These are phyloP conservation scores for Parachaetomium inaequale DNA, from an alignment of 495 filamentous ascomycete species.

Conservation along the genomic window DNA sequence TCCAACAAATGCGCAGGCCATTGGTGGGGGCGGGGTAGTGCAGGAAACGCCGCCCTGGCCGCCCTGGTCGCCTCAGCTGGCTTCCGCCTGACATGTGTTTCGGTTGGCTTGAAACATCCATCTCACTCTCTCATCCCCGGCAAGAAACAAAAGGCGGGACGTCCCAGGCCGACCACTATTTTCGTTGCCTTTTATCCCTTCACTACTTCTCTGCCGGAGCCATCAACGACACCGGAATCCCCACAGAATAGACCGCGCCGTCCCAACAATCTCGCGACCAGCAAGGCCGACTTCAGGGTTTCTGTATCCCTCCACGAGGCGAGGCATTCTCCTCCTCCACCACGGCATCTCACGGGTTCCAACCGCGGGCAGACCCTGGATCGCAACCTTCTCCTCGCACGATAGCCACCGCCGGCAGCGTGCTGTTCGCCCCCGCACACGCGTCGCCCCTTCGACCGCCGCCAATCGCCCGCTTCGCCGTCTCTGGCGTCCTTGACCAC, in stretches of 20 bases:
- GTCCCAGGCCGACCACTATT: neutral
- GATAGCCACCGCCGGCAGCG: conserved; percentile 33
- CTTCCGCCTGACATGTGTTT: conserved; percentile 16
- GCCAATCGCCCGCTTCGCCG: conserved; percentile 23
- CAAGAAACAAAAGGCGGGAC: neutral
- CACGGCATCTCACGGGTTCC: conserved; percentile 32
- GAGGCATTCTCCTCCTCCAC: conserved; percentile 26
- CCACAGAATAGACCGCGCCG: neutral
- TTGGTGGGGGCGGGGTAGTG: conserved; percentile 12
- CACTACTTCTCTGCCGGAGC: neutral
- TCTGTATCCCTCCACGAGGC: conserved; percentile 19
- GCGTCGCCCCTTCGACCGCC: conserved; percentile 28
- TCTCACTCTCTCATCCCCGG: conserved; percentile 14
- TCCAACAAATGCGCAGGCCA: neutral
- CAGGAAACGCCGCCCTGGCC: neutral
- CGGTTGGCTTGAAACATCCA: conserved; percentile 14
- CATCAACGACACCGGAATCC: neutral
- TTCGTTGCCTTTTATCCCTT: neutral
- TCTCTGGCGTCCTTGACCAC: conserved; percentile 8
- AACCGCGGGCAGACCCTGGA: conserved; percentile 11
- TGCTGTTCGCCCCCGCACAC: conserved; percentile 43
- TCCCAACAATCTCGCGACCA: neutral
- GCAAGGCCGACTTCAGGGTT: neutral
- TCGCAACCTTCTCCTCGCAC: neutral
- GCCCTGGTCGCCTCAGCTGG: too few species aligned